These are phyloP conservation scores for Tricladium varicosporioides DNA, from an alignment of 2,329 filamentous ascomycete genomes.

Conservation along the genomic window DNA sequence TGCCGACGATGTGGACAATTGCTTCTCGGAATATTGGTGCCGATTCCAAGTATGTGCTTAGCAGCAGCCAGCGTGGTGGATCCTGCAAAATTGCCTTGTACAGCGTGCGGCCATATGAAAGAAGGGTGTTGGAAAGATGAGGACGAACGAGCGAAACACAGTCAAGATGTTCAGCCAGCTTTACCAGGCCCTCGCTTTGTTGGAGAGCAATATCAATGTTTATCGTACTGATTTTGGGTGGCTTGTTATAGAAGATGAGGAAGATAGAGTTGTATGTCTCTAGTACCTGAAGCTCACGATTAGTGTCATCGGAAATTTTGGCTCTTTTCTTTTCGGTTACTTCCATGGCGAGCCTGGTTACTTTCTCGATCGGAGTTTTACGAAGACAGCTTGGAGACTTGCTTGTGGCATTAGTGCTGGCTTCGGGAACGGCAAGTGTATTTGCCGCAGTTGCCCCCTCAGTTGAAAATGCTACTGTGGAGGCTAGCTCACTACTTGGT, in stretches of 20 bases:
- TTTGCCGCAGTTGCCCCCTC: too few relatives aligned
- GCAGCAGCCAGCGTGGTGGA: constrained; percentile 22
- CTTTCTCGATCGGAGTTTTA: too few relatives aligned
- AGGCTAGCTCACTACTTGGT: too few relatives aligned
- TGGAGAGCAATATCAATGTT: constrained; percentile 14
- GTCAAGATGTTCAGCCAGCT: constrained; percentile 10
- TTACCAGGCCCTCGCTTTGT: constrained; percentile 16
- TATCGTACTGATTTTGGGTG: constrained; percentile 12
- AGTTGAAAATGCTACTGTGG: too few relatives aligned
- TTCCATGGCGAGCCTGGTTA: background rate
- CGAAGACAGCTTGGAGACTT: too few relatives aligned
- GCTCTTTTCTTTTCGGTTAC: background rate
- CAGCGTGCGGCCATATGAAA: constrained; percentile 16
- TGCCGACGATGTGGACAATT: constrained; percentile 26
- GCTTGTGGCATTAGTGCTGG: too few relatives aligned
- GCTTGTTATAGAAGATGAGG: constrained; percentile 9
- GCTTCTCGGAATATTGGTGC: constrained; percentile 26
- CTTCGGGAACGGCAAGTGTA: too few relatives aligned
- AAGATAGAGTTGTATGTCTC: constrained; percentile 23
- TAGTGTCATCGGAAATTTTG: background rate
- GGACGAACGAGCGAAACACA: constrained; percentile 10
- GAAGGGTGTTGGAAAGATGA: constrained; percentile 12
- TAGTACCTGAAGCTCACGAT: background rate
- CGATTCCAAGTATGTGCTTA: constrained; percentile 17
- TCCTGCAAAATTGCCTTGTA: constrained; percentile 18